phyloP scores from a whole-genome alignment of 805 yeast species.

The Ogataea pilisensis region DNA sequence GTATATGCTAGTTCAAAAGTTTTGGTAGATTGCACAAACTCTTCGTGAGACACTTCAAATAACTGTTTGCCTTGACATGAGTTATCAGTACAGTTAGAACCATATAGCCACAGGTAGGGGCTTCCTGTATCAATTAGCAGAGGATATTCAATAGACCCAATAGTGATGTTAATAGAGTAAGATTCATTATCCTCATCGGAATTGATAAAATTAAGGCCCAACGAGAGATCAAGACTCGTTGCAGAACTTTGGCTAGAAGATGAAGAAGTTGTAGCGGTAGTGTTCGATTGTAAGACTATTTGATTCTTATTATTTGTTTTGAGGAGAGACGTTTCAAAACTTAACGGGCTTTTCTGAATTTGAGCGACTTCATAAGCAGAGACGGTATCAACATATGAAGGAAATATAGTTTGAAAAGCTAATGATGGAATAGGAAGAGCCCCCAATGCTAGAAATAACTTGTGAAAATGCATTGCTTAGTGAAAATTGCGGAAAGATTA shows the following conservation, averaged over 20 bases:
- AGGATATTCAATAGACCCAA: constrained; percentile 41
- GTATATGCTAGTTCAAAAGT: constrained; percentile 49
- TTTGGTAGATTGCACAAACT: constrained; percentile 18
- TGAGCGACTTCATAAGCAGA: neutral
- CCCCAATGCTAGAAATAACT: neutral
- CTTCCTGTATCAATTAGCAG: constrained; percentile 64
- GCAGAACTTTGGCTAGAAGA: neutral
- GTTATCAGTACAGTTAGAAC: constrained; percentile 41
- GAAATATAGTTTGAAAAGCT: neutral
- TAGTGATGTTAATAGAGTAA: constrained; percentile 37
- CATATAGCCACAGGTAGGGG: constrained; percentile 61
- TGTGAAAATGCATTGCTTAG: neutral
- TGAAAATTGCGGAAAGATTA: neutral
- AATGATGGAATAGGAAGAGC: neutral
- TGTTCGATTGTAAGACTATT: neutral
- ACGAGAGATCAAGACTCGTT: constrained; percentile 7
- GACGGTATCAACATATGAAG: neutral
- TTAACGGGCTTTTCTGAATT: neutral
- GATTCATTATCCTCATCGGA: constrained; percentile 28
- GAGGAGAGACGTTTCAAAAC: neutral
- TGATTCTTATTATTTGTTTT: neutral
- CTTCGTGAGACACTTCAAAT: constrained; percentile 24
- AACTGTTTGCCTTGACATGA: constrained; percentile 37
- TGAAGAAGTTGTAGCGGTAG: neutral
- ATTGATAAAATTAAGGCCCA: constrained; percentile 27